Percentiles rank a stretch among this genome's conserved stretches.
Evolutionary conservation across 1,284 basidiomycete species (phyloP).

Genomic region (Cryptococcus amylolentus): DNA sequence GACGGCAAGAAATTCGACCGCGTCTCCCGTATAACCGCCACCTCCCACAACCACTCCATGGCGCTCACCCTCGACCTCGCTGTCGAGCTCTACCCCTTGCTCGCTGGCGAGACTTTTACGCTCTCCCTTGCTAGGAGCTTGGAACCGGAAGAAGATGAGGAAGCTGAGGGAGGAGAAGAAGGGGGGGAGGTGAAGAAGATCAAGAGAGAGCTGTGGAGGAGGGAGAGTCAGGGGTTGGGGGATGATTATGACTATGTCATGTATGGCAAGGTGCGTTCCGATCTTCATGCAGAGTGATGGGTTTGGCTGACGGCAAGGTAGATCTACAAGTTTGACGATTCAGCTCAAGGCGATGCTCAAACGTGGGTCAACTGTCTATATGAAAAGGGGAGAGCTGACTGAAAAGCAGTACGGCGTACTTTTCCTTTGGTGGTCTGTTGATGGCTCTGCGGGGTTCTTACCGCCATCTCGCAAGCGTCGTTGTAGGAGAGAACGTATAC

Average conservation of each 20-base stretch:
- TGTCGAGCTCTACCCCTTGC: conserved; percentile 74
- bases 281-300: neutral
- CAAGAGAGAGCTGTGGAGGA: conserved; percentile 79
- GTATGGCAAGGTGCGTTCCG: conserved; percentile 81
- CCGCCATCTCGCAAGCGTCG: conserved; percentile 86
- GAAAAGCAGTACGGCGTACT: conserved; percentile 77
- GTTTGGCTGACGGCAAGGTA: conserved; percentile 36
- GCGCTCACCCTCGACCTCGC: conserved; percentile 87
- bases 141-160: conserved; percentile 49
- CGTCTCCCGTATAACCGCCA: conserved; percentile 82
- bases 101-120: conserved; percentile 69
- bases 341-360: conserved; percentile 57
- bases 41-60: conserved; percentile 85
- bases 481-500: conserved; percentile 89
- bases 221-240: conserved; percentile 76
- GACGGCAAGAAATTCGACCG: conserved; percentile 97
- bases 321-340: conserved; percentile 95
- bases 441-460: conserved; percentile 92
- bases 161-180: conserved; percentile 21
- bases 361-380: conserved; percentile 30
- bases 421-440: conserved; percentile 92
- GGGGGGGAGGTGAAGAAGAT: conserved; percentile 64
- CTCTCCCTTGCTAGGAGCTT: conserved; percentile 82
- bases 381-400: neutral
- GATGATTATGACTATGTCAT: conserved; percentile 99